Conservation (phyloP, 371 early-diverging fungal genomes). For the Lichtheimia ramosa region DNA sequence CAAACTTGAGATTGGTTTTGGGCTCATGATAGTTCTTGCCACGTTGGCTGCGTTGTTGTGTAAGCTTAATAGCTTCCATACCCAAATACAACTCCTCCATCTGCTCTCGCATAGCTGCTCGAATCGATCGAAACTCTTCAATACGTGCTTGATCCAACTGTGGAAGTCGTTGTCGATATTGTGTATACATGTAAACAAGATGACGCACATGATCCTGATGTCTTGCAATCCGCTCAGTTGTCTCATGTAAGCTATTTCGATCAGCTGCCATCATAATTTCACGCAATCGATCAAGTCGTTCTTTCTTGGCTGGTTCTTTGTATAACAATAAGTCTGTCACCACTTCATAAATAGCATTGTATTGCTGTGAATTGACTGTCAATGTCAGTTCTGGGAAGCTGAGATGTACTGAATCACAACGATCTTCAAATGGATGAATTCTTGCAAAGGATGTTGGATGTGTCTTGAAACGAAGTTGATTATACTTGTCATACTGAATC, state of each 20-base stretch:
- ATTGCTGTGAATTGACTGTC: constrained; percentile 75
- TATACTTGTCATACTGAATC: constrained; percentile 79
- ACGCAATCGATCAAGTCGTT: constrained; percentile 66
- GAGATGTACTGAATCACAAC: constrained; percentile 63
- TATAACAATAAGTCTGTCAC: constrained; percentile 80
- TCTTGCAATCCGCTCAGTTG: constrained; percentile 58
- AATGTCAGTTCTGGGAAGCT: constrained; percentile 69
- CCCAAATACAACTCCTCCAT: constrained; percentile 70
- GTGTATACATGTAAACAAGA: constrained; percentile 24
- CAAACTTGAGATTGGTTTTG: constrained; percentile 41
- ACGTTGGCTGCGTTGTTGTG: constrained; percentile 37
- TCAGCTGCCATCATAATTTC: constrained; percentile 78
- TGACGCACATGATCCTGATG: constrained; percentile 70
- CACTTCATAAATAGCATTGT: constrained; percentile 68
- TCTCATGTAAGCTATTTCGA: constrained; percentile 50
- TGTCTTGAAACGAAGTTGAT: constrained; percentile 68
- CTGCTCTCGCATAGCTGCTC: constrained; percentile 25
- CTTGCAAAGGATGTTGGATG: constrained; percentile 19
- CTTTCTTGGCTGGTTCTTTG: constrained; percentile 76
- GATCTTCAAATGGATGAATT: constrained; percentile 49
- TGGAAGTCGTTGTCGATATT: constrained; percentile 31
- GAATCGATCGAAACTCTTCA: constrained; percentile 31
- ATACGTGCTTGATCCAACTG: constrained; percentile 26
- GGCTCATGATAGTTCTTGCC: constrained; percentile 27
- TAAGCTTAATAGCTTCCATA: constrained; percentile 67